These are phyloP conservation scores for Rhododendron ovatum DNA, from an alignment of 148 eudicot genomes.

Conservation along the genomic window DNA sequence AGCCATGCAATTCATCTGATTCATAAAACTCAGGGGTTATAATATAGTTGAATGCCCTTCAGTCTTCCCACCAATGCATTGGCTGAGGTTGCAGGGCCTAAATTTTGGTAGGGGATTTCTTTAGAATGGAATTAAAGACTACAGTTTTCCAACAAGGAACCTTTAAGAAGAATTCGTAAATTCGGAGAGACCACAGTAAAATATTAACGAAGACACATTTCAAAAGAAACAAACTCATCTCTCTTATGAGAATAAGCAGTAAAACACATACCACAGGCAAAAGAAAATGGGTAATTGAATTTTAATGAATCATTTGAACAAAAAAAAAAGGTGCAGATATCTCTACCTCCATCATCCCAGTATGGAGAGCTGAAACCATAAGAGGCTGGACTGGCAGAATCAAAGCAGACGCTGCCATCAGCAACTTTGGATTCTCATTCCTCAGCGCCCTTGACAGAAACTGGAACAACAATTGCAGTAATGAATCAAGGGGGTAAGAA, in stretches of 20 bases:
- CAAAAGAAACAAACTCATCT: not conserved
- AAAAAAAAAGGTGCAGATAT: not conserved
- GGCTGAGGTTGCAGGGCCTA: not conserved
- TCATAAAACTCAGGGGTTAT: not conserved
- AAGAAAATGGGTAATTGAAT: not conserved
- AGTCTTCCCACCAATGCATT: not conserved
- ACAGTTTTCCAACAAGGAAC: not conserved
- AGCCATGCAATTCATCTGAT: not conserved
- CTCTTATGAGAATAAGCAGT: not conserved
- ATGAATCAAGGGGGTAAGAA: not conserved
- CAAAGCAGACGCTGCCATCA: slow-evolving; percentile 93
- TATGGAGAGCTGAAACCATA: slow-evolving; percentile 93
- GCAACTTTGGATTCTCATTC: slow-evolving; percentile 70
- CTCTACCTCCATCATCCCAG: slow-evolving; percentile 95
- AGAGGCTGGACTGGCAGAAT: slow-evolving; percentile 85
- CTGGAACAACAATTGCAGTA: slow-evolving; percentile 30
- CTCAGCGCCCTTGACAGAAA: slow-evolving; percentile 83
- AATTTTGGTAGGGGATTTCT: not conserved
- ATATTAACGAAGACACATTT: not conserved
- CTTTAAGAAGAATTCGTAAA: not conserved
- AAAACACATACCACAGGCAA: not conserved
- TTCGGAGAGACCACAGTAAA: not conserved
- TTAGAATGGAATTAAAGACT: not conserved
- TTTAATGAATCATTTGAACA: not conserved
- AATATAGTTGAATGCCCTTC: not conserved